Evolutionary conservation across 2,329 filamentous ascomycete genomes (phyloP).

Genomic region (Diplocarpon mali): DNA sequence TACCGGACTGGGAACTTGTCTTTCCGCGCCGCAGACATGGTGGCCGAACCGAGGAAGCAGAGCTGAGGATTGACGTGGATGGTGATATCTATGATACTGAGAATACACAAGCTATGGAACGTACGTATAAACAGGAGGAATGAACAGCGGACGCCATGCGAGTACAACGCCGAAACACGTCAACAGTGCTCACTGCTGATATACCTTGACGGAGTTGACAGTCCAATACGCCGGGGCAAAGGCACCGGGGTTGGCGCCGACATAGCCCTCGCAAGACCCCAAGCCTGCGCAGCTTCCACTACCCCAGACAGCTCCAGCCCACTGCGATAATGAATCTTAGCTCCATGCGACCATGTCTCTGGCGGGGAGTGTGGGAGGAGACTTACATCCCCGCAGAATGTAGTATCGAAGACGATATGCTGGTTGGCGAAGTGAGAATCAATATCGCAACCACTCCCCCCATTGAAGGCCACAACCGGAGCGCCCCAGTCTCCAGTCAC

Average conservation of each 20-base stretch:
- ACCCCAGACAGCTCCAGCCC: slow-evolving; percentile 18
- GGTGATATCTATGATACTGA: too few species aligned
- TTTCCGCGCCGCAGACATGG: too few species aligned
- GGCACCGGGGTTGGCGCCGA: slow-evolving; percentile 18
- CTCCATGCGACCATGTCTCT: neutral
- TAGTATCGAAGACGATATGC: slow-evolving; percentile 61
- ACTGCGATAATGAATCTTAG: slow-evolving; percentile 3
- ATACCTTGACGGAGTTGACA: slow-evolving; percentile 23
- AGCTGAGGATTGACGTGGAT: too few species aligned
- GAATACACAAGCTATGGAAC: too few species aligned
- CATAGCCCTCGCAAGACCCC: slow-evolving; percentile 17
- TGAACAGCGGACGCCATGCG: neutral
- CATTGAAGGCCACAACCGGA: slow-evolving; percentile 57
- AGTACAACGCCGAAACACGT: neutral
- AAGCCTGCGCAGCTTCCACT: slow-evolving; percentile 8
- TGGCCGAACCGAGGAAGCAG: too few species aligned
- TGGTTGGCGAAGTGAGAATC: slow-evolving; percentile 54
- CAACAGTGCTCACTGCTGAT: slow-evolving; percentile 9
- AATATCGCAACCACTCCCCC: slow-evolving; percentile 52
- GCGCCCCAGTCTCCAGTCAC: slow-evolving; percentile 56
- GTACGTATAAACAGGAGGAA: too few species aligned
- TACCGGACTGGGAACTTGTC: too few species aligned
- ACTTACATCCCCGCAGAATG: slow-evolving; percentile 58
- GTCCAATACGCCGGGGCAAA: slow-evolving; percentile 21
- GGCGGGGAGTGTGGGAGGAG: neutral